Evolutionary conservation across 1,139 yeast genomes (phyloP).

Genomic region (Groenewaldozyma auringiensis): DNA sequence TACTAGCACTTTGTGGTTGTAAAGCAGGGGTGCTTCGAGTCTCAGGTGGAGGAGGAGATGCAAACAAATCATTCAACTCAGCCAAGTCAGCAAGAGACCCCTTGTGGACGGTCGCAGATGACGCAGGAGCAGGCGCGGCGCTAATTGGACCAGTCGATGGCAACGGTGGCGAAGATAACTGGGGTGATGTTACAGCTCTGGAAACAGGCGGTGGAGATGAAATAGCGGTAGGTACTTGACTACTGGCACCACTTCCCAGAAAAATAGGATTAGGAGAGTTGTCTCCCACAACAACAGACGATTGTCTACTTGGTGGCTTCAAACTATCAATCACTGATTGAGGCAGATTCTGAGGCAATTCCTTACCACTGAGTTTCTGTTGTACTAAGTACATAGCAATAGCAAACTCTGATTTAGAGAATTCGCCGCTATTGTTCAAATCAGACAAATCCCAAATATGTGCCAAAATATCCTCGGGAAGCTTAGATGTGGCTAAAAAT

Average conservation of each 20-base stretch:
- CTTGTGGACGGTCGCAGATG: slow-evolving; percentile 8
- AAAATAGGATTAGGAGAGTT: slow-evolving; percentile 19
- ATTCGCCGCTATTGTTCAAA: slow-evolving; percentile 76
- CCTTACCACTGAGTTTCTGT: slow-evolving; percentile 67
- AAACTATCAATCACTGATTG: slow-evolving; percentile 13
- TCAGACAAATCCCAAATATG: slow-evolving; percentile 93
- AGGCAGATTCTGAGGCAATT: slow-evolving; percentile 53
- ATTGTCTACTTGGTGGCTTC: slow-evolving; percentile 14
- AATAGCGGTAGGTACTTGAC: slow-evolving; percentile 18
- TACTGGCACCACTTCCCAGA: slow-evolving; percentile 10
- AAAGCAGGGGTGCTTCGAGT: slow-evolving; percentile 3
- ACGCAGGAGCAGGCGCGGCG: slow-evolving; percentile 10
- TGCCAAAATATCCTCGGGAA: slow-evolving; percentile 80
- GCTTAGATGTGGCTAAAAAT: slow-evolving; percentile 79
- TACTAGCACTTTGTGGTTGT: slow-evolving; percentile 14
- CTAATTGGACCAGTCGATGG: background rate
- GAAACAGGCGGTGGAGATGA: slow-evolving; percentile 11
- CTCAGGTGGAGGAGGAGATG: slow-evolving; percentile 30
- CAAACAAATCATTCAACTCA: slow-evolving; percentile 34
- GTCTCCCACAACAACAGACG: slow-evolving; percentile 13
- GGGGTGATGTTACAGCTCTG: slow-evolving; percentile 6
- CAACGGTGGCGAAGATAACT: background rate
- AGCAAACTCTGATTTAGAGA: slow-evolving; percentile 75
- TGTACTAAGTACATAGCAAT: slow-evolving; percentile 92
- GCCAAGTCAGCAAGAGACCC: slow-evolving; percentile 28